Evolutionary conservation across 495 filamentous ascomycete species (phyloP).

Genomic region (Aspergillus saccharolyticus): DNA sequence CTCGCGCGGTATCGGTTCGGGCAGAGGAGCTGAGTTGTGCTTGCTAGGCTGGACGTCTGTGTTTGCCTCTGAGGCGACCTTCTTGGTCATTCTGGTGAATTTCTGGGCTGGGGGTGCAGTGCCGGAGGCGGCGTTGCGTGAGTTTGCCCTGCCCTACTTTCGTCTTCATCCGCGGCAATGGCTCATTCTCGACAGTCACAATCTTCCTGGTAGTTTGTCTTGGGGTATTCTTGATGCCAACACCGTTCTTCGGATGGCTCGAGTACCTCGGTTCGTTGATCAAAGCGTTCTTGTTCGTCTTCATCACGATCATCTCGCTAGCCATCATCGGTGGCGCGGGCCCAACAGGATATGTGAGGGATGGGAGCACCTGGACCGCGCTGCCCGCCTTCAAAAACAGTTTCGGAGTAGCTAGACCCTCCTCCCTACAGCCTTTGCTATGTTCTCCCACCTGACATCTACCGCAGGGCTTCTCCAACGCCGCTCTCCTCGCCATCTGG

Average conservation of each 20-base stretch:
- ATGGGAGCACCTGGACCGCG: constrained; percentile 25
- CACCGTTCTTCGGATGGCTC: constrained; percentile 9
- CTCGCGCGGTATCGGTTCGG: not conserved
- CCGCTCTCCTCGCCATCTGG: constrained; percentile 26
- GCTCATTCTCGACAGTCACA: constrained; percentile 3
- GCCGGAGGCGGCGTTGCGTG: constrained; percentile 18
- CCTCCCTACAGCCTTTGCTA: not conserved
- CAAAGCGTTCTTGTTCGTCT: constrained; percentile 11
- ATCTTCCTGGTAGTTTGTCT: constrained; percentile 11
- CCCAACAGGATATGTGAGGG: constrained; percentile 19
- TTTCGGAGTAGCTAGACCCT: constrained; percentile 13
- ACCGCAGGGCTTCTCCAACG: constrained; percentile 23
- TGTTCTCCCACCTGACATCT: not conserved
- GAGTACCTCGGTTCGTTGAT: constrained; percentile 8
- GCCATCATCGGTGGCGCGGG: constrained; percentile 18
- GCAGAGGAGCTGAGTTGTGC: not conserved
- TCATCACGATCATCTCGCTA: constrained; percentile 7
- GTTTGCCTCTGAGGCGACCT: constrained; percentile 24
- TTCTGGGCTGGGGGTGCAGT: constrained; percentile 25
- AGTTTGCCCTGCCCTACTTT: not conserved
- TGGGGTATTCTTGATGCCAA: constrained; percentile 10
- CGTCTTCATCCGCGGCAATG: too few species aligned
- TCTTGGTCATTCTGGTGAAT: constrained; percentile 25
- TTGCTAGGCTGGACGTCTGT: constrained; percentile 25
- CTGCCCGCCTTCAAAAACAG: constrained; percentile 25